Percentiles rank a stretch among this genome's conserved stretches.
Evolutionary conservation across 1,284 basidiomycete species (phyloP).

Genomic region (Jaminaea rosea): DNA sequence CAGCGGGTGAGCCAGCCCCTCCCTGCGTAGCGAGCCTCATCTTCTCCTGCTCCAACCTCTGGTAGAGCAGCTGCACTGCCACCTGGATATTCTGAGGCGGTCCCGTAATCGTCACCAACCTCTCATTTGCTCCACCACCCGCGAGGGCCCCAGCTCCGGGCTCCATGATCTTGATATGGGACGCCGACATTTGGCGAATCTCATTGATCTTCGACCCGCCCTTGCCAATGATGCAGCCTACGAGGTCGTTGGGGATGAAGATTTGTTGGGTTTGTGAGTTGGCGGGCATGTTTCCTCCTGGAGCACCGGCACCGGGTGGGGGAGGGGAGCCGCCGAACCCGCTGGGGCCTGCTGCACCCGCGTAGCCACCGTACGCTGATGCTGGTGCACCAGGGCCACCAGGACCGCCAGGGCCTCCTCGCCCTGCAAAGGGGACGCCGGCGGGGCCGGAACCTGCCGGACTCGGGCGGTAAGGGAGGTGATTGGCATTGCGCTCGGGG

Average conservation of each 20-base stretch:
- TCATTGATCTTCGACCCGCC: constrained; percentile 98
- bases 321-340: constrained; percentile 7
- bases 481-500: constrained; percentile 56
- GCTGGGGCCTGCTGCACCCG: constrained; percentile 13
- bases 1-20: no score
- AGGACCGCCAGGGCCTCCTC: no score
- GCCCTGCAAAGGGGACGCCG: constrained; percentile 5
- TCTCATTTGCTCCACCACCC: constrained; percentile 48
- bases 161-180: constrained; percentile 98
- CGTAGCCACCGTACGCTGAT: constrained; percentile 1
- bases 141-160: constrained; percentile 52
- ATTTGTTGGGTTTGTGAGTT: constrained; percentile 88
- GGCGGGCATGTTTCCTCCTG: constrained; percentile 53
- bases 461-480: constrained; percentile 47
- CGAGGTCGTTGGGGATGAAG: constrained; percentile 93
- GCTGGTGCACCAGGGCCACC: constrained; percentile 3
- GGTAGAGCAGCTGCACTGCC: constrained; percentile 87
- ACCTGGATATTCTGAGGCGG: constrained; percentile 88
- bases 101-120: constrained; percentile 56
- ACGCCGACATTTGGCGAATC: constrained; percentile 84
- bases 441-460: constrained; percentile 18
- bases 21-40: constrained; percentile 19
- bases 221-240: constrained; percentile 97
- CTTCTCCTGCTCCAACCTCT: constrained; percentile 50
- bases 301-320: constrained; percentile 4